Evolutionary conservation across 495 filamentous ascomycete species (phyloP).

Genomic region (Parathielavia hyrcaniae): DNA sequence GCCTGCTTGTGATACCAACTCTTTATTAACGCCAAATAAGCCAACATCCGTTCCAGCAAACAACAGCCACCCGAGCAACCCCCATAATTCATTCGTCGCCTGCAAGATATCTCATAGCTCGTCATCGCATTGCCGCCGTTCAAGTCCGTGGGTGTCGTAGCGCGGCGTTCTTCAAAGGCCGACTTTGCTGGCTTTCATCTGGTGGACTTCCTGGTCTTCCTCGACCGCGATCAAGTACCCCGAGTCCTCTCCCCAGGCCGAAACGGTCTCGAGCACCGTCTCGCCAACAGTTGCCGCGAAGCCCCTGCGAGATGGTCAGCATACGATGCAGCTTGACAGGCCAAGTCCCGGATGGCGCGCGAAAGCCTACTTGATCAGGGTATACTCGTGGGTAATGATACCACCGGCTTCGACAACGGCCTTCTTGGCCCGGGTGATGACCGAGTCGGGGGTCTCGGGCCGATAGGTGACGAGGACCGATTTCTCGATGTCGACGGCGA

Average conservation of each 20-base stretch:
- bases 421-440: conserved; percentile 63
- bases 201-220: conserved; percentile 52
- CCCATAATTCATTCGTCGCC: not conserved
- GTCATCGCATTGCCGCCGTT: not conserved
- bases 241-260: conserved; percentile 50
- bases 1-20: not conserved
- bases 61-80: too few species aligned
- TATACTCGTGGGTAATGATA: conserved; percentile 51
- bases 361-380: conserved; percentile 51
- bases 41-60: not conserved
- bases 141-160: not conserved
- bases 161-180: not conserved
- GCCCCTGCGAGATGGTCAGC: conserved; percentile 46
- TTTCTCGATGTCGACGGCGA: conserved; percentile 54
- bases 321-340: not conserved
- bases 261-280: conserved; percentile 62
- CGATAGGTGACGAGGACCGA: conserved; percentile 74
- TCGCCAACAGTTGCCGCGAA: conserved; percentile 68
- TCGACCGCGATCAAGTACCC: conserved; percentile 63
- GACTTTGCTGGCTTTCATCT: conserved; percentile 8
- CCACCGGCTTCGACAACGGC: conserved; percentile 62
- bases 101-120: not conserved
- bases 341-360: not conserved
- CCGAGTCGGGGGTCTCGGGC: conserved; percentile 59
- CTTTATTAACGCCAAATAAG: conserved; percentile 4